Evolutionary conservation across 805 yeast genomes (phyloP).

Genomic region (Sugiyamaella mastotermitis): DNA sequence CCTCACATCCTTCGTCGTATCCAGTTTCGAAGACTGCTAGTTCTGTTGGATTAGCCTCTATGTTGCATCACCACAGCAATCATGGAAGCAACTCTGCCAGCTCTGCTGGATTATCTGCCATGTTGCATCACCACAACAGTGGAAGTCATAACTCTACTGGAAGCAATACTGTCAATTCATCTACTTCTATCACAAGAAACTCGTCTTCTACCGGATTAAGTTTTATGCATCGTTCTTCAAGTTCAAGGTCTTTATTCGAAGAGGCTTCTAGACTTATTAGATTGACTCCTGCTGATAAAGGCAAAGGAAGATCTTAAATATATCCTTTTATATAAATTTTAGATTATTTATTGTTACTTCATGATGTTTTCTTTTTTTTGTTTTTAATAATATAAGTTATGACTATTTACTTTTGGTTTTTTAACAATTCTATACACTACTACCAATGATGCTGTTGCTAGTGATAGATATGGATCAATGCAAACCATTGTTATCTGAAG

Average conservation of each 20-base stretch:
- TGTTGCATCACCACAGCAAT: not conserved
- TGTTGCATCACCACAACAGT: not conserved
- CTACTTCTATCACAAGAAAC: slow-evolving; percentile 9
- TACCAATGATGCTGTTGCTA: not conserved
- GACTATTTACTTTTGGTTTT: not conserved
- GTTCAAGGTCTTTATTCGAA: slow-evolving; percentile 18
- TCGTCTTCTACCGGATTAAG: slow-evolving; percentile 10
- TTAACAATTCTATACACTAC: not conserved
- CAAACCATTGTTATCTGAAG: too few species aligned
- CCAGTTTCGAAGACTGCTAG: slow-evolving; percentile 4
- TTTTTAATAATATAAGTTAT: too few species aligned
- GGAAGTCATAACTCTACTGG: not conserved
- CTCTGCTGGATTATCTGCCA: slow-evolving; percentile 1
- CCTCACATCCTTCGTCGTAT: slow-evolving; percentile 3
- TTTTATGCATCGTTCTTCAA: slow-evolving; percentile 14
- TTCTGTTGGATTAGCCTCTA: slow-evolving; percentile 1
- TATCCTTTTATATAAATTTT: too few species aligned
- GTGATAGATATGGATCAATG: too few species aligned
- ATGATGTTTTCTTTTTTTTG: too few species aligned
- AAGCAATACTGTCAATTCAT: not conserved
- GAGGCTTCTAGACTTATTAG: slow-evolving; percentile 17
- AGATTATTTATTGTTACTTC: too few species aligned
- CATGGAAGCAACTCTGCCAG: slow-evolving; percentile 1
- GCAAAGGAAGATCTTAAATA: slow-evolving; percentile 3
- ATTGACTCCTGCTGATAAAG: slow-evolving; percentile 10